Base-by-base conservation (phyloP, 352 stramenopile genomes). In the Globisporangium echinulatum region DNA sequence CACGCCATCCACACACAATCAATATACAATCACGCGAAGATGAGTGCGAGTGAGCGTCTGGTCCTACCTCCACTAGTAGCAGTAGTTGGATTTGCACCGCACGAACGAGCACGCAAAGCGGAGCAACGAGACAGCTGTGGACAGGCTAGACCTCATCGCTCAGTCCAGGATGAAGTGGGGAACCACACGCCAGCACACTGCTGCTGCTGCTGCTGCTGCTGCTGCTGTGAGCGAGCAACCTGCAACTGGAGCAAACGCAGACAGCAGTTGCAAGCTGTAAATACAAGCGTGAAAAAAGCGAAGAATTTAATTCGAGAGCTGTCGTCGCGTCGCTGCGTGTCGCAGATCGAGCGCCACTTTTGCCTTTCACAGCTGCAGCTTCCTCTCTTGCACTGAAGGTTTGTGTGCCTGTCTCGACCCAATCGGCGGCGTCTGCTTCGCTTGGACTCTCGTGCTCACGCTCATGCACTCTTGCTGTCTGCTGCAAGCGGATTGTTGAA, bases 401-500 rank as follows among this genome's bases (percentile, higher is more conserved):
- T 33, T 48, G 11, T 15, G 13, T 17, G 43, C 43, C 43, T 56
- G 46, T 38, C 11, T 33, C 33, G 36, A 6, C 14, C 44, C 25
- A 33, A 33, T 33, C 25, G 25, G 25, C 25, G 25, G 25, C 25
- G 25, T 33, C 25, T 33, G 25, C 25, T 33, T 33, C 25, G 37
- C 5, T 19, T 37, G 13, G 5, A 19, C 47, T 52, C 14, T 52
- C 47, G 15, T 15, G 15, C 43, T 48, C 43, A 48, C 39, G 39
- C 39, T 13, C 43, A 17, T 47, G 42, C 42, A n/a, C 42, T n/a
- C 42, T 47, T 14, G 15, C 42, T 47, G 15, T 11, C 43, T 17
- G 13, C 39, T 3, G 39, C 52, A 9, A 48, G 8, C 52, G 11
- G 44, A 51, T 65, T 59, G 52, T 65, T 65, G 59, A 65, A 65